A percentile compares a stretch with the other conserved stretches of the same genome.
Evolutionary conservation across 1,139 yeast genomes (phyloP).

Genomic region (Lodderomyces pseudojiufengensis): DNA sequence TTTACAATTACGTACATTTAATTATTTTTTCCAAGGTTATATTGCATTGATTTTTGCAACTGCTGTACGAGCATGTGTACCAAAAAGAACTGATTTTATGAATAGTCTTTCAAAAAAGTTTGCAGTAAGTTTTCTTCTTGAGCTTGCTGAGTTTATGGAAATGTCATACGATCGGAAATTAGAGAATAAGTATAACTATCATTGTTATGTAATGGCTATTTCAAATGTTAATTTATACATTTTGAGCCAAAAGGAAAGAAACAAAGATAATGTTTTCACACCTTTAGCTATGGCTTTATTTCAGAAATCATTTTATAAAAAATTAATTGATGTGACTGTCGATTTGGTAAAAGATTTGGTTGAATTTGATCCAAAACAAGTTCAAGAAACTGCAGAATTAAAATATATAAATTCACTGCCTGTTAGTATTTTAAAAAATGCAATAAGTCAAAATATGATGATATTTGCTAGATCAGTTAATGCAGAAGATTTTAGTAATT

Average conservation of each 20-base stretch:
- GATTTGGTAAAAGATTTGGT: conserved; percentile 22
- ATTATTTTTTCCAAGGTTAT: conserved; percentile 49
- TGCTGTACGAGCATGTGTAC: conserved; percentile 40
- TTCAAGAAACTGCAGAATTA: conserved; percentile 28
- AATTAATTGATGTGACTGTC: conserved; percentile 21
- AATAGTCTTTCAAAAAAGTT: conserved; percentile 31
- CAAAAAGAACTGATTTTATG: conserved; percentile 41
- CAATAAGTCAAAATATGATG: conserved; percentile 38
- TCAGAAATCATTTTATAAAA: conserved; percentile 43
- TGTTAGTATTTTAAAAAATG: conserved; percentile 38
- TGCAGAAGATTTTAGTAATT: conserved; percentile 19
- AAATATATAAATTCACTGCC: conserved; percentile 33
- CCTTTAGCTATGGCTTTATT: conserved; percentile 45
- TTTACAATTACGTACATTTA: conserved; percentile 50
- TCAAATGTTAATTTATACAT: conserved; percentile 27
- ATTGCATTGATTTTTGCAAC: conserved; percentile 39
- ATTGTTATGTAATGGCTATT: conserved; percentile 29
- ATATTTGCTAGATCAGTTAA: conserved; percentile 39
- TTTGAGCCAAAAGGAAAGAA: conserved; percentile 29
- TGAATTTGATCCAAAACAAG: conserved; percentile 17
- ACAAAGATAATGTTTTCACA: conserved; percentile 34
- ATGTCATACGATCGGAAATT: background rate
- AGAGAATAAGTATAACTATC: conserved; percentile 9
- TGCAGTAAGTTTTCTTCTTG: conserved; percentile 38
- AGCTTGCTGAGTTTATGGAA: conserved; percentile 1